These are phyloP conservation scores for Aureobasidium lini DNA, from an alignment of 2,329 filamentous ascomycete genomes.

Conservation along the genomic window DNA sequence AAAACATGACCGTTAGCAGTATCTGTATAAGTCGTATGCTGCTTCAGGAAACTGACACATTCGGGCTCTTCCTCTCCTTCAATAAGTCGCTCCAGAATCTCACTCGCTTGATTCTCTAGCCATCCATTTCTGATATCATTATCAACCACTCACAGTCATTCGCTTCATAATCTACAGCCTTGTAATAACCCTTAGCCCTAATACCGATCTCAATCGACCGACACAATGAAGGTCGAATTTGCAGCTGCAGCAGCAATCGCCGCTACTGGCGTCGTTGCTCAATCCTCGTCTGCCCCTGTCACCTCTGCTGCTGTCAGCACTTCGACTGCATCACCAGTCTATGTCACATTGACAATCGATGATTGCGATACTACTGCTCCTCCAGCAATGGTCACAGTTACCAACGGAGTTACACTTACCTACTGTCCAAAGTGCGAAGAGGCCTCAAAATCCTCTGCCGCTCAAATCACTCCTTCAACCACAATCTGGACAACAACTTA, in stretches of 20 bases:
- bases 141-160: conserved; percentile 11
- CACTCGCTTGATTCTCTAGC: conserved; percentile 26
- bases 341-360: conserved; percentile 27
- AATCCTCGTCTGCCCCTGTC: conserved; percentile 15
- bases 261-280: conserved; percentile 22
- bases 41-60: conserved; percentile 13
- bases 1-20: conserved; percentile 22
- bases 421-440: conserved; percentile 30
- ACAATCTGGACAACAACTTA: conserved; percentile 32
- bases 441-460: conserved; percentile 7
- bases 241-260: conserved; percentile 20
- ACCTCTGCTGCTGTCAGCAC: conserved; percentile 12
- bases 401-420: conserved; percentile 28
- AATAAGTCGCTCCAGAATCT: conserved; percentile 22
- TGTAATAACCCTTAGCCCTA: conserved; percentile 7
- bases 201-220: not conserved
- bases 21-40: conserved; percentile 22
- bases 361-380: conserved; percentile 25
- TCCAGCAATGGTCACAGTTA: conserved; percentile 29
- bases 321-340: conserved; percentile 20
- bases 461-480: conserved; percentile 20
- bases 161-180: not conserved
- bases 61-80: conserved; percentile 17
- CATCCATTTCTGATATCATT: not conserved
- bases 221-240: conserved; percentile 23